Evolutionary conservation across 1,139 yeast species (phyloP), one percentile per base, ranked within the genome.

Genomic region (Spencermartinsiella ligniputridi): DNA sequence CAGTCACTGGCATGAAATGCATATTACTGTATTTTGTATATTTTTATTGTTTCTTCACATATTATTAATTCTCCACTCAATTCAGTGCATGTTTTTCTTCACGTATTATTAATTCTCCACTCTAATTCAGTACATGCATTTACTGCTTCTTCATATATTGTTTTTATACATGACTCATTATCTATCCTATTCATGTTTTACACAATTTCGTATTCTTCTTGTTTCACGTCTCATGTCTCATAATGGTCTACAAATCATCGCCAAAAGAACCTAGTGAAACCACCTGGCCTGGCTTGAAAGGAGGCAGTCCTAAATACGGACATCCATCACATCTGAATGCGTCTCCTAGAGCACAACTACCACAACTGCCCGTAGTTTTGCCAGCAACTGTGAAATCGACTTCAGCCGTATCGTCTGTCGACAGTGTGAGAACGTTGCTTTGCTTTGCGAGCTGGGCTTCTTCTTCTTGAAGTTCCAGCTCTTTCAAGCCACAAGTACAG

Each of bases 291-390:
- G 97, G 97, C 69, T 88, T 89, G 75, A 92, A 92, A 3, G 98
- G 97, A 8, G 99, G 98, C 46, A 94, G 74, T 0, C 99, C 98
- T 55, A 92, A 71, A 66, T 81, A 94, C 36, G 98, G 99, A 68
- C 99, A 92, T 2, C 97, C 97, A 57, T 90, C 96, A 66, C 99
- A 92, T 60, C 99, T 74, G 70, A 92, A 92, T 0, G 98, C 98
- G 66, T 92, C 98, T 34, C 99, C 98, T 46, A 92, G 74, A 0
- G 97, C 83, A 70, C 99, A 92, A 9, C 95, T 86, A 17, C 96
- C 96, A 69, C 99, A 92, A 1, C 97, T 96, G 27, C 97, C 97
- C 6, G 78, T 76, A 3, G 71, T 64, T 65, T 90, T 92, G 32
- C 97, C 97, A 52, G 89, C 88, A 13, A 90, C 81, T 1, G 98